A percentile compares a stretch with the other conserved stretches of the same genome.
Evolutionary conservation across 257 asterid species (phyloP).

Genomic region (Echites panduratus): DNA sequence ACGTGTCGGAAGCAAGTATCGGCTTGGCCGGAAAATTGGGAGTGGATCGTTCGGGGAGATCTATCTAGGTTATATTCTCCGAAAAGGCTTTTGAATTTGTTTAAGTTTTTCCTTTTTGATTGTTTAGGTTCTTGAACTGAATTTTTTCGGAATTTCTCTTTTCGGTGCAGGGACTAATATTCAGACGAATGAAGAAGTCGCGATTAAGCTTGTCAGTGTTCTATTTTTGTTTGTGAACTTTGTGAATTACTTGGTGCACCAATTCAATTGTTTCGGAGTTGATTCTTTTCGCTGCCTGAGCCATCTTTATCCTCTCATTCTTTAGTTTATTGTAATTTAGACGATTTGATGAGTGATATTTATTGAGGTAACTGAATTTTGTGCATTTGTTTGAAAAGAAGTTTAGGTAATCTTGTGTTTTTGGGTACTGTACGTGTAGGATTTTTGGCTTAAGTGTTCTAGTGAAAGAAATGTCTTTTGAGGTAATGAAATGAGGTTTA

Average conservation of each 20-base stretch:
- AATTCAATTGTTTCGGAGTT: neutral
- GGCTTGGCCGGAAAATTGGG: constrained; percentile 45
- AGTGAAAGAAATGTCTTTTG: neutral
- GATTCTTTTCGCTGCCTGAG: too few relatives aligned
- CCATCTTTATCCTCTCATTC: neutral
- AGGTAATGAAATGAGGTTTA: neutral
- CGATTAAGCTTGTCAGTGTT: constrained; percentile 74
- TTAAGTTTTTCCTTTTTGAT: neutral
- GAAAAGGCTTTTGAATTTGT: neutral
- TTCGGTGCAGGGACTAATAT: constrained; percentile 47
- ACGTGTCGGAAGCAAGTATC: constrained; percentile 37
- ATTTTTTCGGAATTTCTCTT: neutral
- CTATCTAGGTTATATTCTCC: constrained; percentile 29
- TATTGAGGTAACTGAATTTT: neutral
- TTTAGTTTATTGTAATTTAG: neutral
- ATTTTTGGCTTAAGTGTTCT: too few relatives aligned
- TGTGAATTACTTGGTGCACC: neutral
- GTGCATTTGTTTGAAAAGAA: neutral
- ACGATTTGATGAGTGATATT: neutral
- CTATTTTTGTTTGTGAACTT: constrained; percentile 4
- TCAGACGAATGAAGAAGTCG: constrained; percentile 82
- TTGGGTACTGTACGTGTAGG: neutral
- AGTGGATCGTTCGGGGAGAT: constrained; percentile 55
- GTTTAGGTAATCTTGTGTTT: too few relatives aligned
- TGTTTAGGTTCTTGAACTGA: neutral